Evolutionary conservation across 257 asterid species (phyloP).

Genomic region (Linderniella brevidens): DNA sequence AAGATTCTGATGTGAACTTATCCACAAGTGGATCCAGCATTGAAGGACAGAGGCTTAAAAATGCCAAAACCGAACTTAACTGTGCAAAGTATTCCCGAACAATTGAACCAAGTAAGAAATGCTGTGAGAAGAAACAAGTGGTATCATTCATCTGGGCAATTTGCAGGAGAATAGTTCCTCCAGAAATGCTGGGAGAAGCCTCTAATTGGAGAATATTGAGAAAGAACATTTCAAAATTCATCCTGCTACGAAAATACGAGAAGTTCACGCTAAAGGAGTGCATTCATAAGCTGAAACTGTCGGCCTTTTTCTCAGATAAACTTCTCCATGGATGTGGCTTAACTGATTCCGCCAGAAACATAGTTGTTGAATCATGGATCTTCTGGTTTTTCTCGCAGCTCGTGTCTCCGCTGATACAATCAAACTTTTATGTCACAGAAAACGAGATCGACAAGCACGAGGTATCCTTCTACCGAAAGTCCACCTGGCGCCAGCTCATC

Average conservation of each 20-base stretch:
- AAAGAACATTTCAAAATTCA: conserved; percentile 50
- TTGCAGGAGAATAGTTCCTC: conserved; percentile 72
- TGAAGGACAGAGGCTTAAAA: background rate
- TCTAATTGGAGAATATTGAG: conserved; percentile 58
- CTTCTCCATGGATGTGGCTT: conserved; percentile 13
- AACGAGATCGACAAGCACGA: conserved; percentile 61
- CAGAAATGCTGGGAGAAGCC: conserved; percentile 47
- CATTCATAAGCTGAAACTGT: conserved; percentile 38
- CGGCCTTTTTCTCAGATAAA: conserved; percentile 36
- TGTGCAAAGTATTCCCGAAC: conserved; percentile 14
- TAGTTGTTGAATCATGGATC: conserved; percentile 52
- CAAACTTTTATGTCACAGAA: conserved; percentile 78
- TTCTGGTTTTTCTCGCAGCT: conserved; percentile 52
- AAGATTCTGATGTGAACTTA: conserved; percentile 11
- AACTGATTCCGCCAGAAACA: conserved; percentile 24
- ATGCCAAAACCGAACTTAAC: background rate
- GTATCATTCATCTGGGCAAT: conserved; percentile 73
- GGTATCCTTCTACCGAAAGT: conserved; percentile 36
- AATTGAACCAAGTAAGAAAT: conserved; percentile 22
- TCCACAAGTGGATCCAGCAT: background rate
- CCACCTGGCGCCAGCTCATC: conserved; percentile 52
- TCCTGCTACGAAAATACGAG: conserved; percentile 70
- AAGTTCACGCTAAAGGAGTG: conserved; percentile 64
- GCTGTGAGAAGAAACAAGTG: conserved; percentile 60
- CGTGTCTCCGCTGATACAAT: conserved; percentile 53